phyloP scores from a whole-genome alignment of 257 asterid genomes.

The Nicotiana attenuata region DNA sequence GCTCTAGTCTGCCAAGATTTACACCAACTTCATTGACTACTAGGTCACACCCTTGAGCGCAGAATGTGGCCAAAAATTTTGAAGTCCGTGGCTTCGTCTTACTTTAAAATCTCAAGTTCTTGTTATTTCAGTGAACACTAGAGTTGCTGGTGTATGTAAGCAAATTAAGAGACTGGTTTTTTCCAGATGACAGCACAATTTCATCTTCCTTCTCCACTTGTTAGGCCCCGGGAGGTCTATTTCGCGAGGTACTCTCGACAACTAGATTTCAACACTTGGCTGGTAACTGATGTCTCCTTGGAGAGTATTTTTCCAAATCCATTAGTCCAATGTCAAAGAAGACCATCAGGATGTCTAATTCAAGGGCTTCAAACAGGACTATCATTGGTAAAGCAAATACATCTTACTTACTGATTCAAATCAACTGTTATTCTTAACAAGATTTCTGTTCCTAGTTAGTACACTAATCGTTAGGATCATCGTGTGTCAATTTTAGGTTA shows the following conservation, averaged over 20 bases:
- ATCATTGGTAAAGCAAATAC: conserved; percentile 27
- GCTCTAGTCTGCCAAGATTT: too few relatives aligned
- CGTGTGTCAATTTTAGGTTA: conserved; percentile 27
- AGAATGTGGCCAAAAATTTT: too few relatives aligned
- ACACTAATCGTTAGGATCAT: background rate
- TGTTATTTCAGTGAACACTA: background rate
- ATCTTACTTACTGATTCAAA: too few relatives aligned
- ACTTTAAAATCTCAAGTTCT: background rate
- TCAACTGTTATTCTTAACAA: too few relatives aligned
- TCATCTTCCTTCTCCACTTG: conserved; percentile 47
- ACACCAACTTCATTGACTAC: too few relatives aligned
- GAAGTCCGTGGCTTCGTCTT: background rate
- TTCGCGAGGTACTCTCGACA: conserved; percentile 48
- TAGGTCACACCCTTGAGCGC: too few relatives aligned
- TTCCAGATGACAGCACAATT: conserved; percentile 45
- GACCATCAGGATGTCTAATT: conserved; percentile 59
- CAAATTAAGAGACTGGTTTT: background rate
- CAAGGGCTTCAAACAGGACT: conserved; percentile 38
- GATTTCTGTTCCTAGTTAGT: background rate
- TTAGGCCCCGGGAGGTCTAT: conserved; percentile 30
- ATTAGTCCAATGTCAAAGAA: conserved; percentile 25
- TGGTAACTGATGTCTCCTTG: conserved; percentile 49
- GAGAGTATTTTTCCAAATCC: conserved; percentile 42
- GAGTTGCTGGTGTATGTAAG: background rate
- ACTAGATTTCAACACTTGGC: conserved; percentile 34